Percentiles rank a stretch among this genome's conserved stretches.
Conservation (phyloP, 768 basidiomycete genomes). For the Phallus indusiatus region DNA sequence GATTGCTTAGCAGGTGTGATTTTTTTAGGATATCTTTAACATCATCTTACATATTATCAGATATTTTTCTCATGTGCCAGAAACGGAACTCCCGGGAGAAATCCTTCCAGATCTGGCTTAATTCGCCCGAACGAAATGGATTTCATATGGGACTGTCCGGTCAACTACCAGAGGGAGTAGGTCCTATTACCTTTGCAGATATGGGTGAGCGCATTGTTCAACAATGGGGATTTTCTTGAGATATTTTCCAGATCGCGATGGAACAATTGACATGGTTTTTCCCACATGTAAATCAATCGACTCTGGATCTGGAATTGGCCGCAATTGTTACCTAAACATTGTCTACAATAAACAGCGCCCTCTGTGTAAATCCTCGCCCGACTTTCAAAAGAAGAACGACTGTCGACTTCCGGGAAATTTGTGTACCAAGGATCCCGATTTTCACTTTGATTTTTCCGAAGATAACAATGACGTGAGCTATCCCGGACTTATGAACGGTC, state of each 20-base stretch:
- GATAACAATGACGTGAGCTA: slow-evolving; percentile 43
- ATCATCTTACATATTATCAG: slow-evolving; percentile 26
- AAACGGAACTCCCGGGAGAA: slow-evolving; percentile 41
- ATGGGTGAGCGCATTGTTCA: slow-evolving; percentile 43
- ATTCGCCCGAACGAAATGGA: slow-evolving; percentile 61
- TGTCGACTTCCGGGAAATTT: slow-evolving; percentile 77
- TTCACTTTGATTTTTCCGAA: slow-evolving; percentile 61
- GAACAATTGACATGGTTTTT: slow-evolving; percentile 93
- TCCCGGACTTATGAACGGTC: background rate
- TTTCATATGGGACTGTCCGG: slow-evolving; percentile 63
- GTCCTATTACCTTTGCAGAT: slow-evolving; percentile 82
- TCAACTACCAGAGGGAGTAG: slow-evolving; percentile 63
- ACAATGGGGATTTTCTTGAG: slow-evolving; percentile 3
- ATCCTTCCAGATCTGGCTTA: slow-evolving; percentile 88
- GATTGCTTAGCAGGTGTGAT: slow-evolving; percentile 85
- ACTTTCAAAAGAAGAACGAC: slow-evolving; percentile 34
- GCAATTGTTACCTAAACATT: slow-evolving; percentile 76
- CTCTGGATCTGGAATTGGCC: slow-evolving; percentile 57
- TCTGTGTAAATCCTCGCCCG: slow-evolving; percentile 55
- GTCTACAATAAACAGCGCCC: slow-evolving; percentile 89
- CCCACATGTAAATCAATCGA: slow-evolving; percentile 73
- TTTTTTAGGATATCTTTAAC: background rate
- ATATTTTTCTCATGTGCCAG: slow-evolving; percentile 84
- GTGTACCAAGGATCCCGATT: slow-evolving; percentile 72
- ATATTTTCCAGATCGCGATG: slow-evolving; percentile 62